Evolutionary conservation across 2,329 filamentous ascomycete genomes (phyloP), one percentile per base, ranked within the genome.

Genomic region (Pseudocercospora vitis): DNA sequence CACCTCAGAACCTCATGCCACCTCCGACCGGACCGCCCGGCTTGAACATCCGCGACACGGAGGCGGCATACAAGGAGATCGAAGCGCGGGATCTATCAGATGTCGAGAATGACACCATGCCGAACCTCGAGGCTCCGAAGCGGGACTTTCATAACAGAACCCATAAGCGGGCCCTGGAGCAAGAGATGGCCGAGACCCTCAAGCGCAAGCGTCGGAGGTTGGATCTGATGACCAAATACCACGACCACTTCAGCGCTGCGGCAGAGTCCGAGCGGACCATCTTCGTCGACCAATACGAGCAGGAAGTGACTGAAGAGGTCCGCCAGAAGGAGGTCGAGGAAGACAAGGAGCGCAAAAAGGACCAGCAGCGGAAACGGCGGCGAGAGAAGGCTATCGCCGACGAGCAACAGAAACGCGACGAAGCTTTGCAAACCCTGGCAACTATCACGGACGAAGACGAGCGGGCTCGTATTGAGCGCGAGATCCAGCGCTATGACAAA

Each of bases 341-440:
- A 57, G 94, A 99, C 73, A 99, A 99, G 75, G 94, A 99, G 74
- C 89, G 94, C 61, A 99, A 99, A 78, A 99, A 99, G 77, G 94
- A 99, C 68, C 97, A 99, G 90, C 94, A 99, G 71, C 88, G 94
- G 59, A 99, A 97, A 76, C 84, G 94, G 56, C 86, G 94, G 37
- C 87, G 94, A 14, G 92, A 97, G 71, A 96, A 96, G 79, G 91
- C 91, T 3, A 87, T 95, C 55, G 92, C 91, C 5, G 88, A 95
- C 64, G 92, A 96, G 65, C 78, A 79, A 69, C 86, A 91, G 69
- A 94, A 95, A 74, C 88, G 94, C 59, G 83, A 87, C 3, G 83
- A 87, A 61, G 89, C 90, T 3, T 78, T 95, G 39, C 85, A 87
- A 58, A 87, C 87, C 61, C 89, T 91, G 7, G 82, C 87, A 54